A percentile compares a stretch with the other conserved stretches of the same genome.
Evolutionary conservation across 768 basidiomycete species (phyloP).

Genomic region (Mycena crocata): DNA sequence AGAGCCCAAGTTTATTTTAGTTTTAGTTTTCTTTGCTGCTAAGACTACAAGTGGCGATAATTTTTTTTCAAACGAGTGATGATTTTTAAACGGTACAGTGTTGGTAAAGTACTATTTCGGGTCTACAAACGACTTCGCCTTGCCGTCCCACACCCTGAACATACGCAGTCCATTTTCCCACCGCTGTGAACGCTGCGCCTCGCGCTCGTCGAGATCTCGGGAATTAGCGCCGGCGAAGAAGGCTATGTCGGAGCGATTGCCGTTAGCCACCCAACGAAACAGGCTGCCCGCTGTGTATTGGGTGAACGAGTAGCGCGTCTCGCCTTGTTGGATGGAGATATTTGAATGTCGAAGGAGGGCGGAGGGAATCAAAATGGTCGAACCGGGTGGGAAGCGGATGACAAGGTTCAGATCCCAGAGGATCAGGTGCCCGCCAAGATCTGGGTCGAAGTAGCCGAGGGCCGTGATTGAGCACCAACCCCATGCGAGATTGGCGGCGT

Average conservation of each 20-base stretch:
- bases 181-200: not conserved
- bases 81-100: too few species aligned
- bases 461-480: constrained; percentile 43
- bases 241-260: constrained; percentile 11
- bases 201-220: not conserved
- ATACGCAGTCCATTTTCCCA: not conserved
- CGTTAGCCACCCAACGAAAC: constrained; percentile 38
- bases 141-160: not conserved
- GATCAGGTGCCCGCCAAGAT: constrained; percentile 40
- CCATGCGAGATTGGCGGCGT: constrained; percentile 36
- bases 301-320: constrained; percentile 34
- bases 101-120: too few species aligned
- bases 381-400: too few species aligned
- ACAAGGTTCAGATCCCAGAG: too few species aligned
- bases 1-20: too few species aligned
- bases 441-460: constrained; percentile 37
- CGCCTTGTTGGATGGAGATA: constrained; percentile 23
- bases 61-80: too few species aligned
- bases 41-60: too few species aligned
- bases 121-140: too few species aligned
- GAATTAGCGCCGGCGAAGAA: not conserved
- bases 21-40: too few species aligned
- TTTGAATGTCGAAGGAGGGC: constrained; percentile 39
- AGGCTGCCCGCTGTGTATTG: constrained; percentile 39
- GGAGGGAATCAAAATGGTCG: constrained; percentile 41